phyloP scores from a whole-genome alignment of 1,284 basidiomycete species.

The Irpex lacteus region DNA sequence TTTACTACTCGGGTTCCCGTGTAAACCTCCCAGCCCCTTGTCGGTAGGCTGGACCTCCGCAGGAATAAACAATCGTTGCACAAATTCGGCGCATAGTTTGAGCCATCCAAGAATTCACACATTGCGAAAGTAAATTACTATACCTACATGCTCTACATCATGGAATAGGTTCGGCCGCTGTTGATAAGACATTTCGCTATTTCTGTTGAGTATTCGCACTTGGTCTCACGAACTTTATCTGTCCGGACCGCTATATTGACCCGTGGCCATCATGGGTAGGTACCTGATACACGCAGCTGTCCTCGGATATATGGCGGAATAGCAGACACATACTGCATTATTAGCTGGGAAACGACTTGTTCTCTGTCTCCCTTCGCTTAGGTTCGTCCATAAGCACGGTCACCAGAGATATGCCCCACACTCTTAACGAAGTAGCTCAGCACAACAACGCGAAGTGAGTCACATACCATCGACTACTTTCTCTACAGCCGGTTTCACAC shows the following conservation, averaged over 20 bases:
- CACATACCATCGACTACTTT: neutral
- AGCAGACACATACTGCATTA: no score
- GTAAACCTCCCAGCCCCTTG: neutral
- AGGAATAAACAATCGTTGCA: neutral
- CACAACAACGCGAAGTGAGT: conserved; percentile 52
- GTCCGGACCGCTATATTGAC: neutral
- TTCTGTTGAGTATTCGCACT: neutral
- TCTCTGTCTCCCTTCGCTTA: neutral
- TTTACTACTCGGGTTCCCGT: neutral
- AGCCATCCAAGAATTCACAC: no score
- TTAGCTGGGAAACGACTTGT: neutral
- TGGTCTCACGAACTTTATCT: neutral
- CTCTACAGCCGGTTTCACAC: neutral
- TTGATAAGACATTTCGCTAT: neutral
- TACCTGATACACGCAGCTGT: neutral
- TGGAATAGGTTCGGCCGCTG: no score
- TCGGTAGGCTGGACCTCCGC: conserved; percentile 2
- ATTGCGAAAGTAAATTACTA: no score
- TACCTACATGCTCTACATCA: no score
- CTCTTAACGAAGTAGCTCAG: conserved; percentile 43
- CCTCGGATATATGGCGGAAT: neutral
- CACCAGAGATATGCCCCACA: conserved; percentile 31
- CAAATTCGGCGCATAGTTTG: neutral
- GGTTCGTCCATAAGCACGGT: neutral
- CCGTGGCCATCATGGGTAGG: neutral